A percentile compares a stretch with the other conserved stretches of the same genome.
Evolutionary conservation across 2,329 filamentous ascomycete species (phyloP).

Genomic region (Colletotrichum sp.): DNA sequence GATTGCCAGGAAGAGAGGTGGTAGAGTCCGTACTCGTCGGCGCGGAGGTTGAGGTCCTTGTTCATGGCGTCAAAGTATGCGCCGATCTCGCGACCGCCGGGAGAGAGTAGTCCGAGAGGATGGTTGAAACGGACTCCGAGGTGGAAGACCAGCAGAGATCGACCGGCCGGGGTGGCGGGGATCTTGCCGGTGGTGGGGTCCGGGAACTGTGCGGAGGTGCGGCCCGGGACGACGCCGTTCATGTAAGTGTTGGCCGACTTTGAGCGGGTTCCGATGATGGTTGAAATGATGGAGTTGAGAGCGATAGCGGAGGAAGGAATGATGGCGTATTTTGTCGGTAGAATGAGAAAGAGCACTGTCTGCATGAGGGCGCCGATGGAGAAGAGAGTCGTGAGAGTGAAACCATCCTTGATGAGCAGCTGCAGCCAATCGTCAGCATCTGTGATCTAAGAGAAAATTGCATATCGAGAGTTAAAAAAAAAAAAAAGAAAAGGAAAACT

Average conservation of each 20-base stretch:
- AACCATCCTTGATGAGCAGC: slow-evolving; percentile 33
- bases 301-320: slow-evolving; percentile 35
- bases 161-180: slow-evolving; percentile 26
- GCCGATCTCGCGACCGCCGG: slow-evolving; percentile 44
- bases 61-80: slow-evolving; percentile 44
- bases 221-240: slow-evolving; percentile 33
- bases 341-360: slow-evolving; percentile 31
- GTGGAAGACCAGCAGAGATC: slow-evolving; percentile 46
- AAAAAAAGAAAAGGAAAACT: not conserved
- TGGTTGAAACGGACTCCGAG: slow-evolving; percentile 51
- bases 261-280: slow-evolving; percentile 27
- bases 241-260: slow-evolving; percentile 25
- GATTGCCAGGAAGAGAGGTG: slow-evolving; percentile 44
- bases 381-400: slow-evolving; percentile 36
- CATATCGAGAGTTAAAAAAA: not conserved
- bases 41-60: slow-evolving; percentile 34
- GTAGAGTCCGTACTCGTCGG: slow-evolving; percentile 52
- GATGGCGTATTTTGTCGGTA: slow-evolving; percentile 39
- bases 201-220: slow-evolving; percentile 38
- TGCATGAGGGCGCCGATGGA: slow-evolving; percentile 40
- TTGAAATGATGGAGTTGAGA: slow-evolving; percentile 34
- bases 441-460: not conserved
- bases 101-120: slow-evolving; percentile 53
- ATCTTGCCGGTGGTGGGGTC: slow-evolving; percentile 27
- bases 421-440: not conserved